Percentiles rank a stretch among this genome's conserved stretches.
Conservation (phyloP, 2,329 filamentous ascomycete species). For the Gyromitra esculenta region DNA sequence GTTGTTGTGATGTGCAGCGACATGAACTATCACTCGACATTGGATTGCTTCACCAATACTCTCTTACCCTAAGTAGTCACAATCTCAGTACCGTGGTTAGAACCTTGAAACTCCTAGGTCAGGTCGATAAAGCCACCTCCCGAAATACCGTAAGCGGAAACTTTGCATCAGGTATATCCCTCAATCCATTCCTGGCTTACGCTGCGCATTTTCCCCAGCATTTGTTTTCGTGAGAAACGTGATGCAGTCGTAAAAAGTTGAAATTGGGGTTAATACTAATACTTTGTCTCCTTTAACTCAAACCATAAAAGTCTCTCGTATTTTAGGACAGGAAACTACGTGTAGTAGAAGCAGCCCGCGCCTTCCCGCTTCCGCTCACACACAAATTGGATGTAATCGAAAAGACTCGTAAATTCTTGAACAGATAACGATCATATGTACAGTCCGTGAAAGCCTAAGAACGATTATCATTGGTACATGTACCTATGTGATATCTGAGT, state of each 20-base stretch:
- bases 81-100: no score
- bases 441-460: no score
- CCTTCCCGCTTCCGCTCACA: neutral
- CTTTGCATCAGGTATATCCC: no score
- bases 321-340: neutral
- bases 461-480: no score
- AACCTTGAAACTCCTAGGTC: no score
- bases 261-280: neutral
- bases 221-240: no score
- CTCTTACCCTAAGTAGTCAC: neutral
- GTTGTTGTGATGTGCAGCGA: neutral
- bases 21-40: neutral
- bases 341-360: neutral
- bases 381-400: neutral
- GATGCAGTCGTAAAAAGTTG: neutral
- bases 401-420: neutral
- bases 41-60: neutral
- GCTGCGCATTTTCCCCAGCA: no score
- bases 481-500: neutral
- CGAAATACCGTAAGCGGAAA: no score
- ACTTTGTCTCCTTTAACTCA: neutral
- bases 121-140: no score
- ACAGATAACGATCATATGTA: neutral
- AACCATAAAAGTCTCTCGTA: neutral
- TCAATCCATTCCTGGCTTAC: no score